Percentiles rank a stretch among this genome's conserved stretches.
These are phyloP conservation scores for Aphanocladium album DNA, from an alignment of 2,329 filamentous ascomycete genomes.

Conservation along the genomic window DNA sequence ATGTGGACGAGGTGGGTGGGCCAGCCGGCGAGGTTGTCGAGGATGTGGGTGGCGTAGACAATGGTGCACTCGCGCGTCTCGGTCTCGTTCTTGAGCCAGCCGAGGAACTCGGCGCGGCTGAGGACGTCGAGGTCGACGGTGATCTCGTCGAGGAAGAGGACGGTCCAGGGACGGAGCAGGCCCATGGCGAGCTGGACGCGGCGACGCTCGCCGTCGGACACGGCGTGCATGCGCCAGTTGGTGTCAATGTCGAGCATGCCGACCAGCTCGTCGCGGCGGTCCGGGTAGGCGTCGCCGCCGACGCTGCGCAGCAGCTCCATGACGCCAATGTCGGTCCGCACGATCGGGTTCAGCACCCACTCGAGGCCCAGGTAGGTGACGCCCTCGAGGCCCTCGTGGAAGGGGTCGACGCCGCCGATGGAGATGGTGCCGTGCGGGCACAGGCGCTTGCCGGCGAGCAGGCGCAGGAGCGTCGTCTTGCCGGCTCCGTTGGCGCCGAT, in stretches of 20 bases:
- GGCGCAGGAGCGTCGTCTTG: conserved; percentile 92
- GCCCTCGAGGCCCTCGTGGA: conserved; percentile 82
- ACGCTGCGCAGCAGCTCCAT: conserved; percentile 78
- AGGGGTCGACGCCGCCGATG: conserved; percentile 83
- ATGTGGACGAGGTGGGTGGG: conserved; percentile 95
- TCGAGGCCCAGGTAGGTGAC: conserved; percentile 96
- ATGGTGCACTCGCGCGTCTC: conserved; percentile 78
- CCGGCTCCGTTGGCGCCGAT: conserved; percentile 97
- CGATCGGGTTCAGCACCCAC: conserved; percentile 97
- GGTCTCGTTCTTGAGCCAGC: conserved; percentile 82
- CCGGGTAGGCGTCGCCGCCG: conserved; percentile 77
- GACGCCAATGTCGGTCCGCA: conserved; percentile 91
- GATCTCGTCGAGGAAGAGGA: conserved; percentile 90
- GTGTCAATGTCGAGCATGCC: conserved; percentile 87
- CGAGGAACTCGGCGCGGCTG: conserved; percentile 76
- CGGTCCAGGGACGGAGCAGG: conserved; percentile 81
- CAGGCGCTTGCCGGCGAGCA: conserved; percentile 91
- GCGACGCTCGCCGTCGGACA: conserved; percentile 85
- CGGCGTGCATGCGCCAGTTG: conserved; percentile 91
- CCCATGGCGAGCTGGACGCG: conserved; percentile 97
- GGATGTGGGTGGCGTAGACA: conserved; percentile 94
- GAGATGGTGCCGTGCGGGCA: conserved; percentile 69
- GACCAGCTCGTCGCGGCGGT: conserved; percentile 80
- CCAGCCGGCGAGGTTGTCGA: conserved; percentile 93
- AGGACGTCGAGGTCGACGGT: conserved; percentile 94